Evolutionary conservation across 805 yeast genomes (phyloP), one percentile per base, ranked within the genome.

Genomic region (Scheffersomyces spartinae): DNA sequence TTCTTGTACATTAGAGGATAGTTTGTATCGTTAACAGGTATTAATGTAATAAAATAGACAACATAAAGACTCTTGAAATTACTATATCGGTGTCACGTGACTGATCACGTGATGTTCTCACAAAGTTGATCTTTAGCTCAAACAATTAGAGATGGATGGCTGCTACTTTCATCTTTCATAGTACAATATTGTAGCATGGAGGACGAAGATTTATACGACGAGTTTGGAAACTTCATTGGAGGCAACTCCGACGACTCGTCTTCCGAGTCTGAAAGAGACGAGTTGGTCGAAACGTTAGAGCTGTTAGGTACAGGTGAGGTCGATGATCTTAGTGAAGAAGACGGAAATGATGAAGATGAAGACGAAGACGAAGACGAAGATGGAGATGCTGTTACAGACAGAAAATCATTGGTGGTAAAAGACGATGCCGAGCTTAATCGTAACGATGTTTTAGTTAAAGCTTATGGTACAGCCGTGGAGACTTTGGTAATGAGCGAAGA

Each of bases 141-240:
- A n/a, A n/a, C n/a, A n/a, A n/a, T n/a, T n/a, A n/a, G n/a, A n/a
- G n/a, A n/a, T n/a, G n/a, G n/a, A n/a, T n/a, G n/a, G n/a, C n/a
- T n/a, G n/a, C n/a, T n/a, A n/a, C n/a, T n/a, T n/a, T n/a, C n/a
- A n/a, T n/a, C n/a, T n/a, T n/a, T n/a, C n/a, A n/a, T n/a, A n/a
- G n/a, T n/a, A n/a, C n/a, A n/a, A n/a, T n/a, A n/a, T n/a, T n/a
- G n/a, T n/a, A 21, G 11, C 18, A 71, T 68, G 72, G 80, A 71
- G 39, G 78, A 73, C 13, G 60, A 55, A 13, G 80, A 73, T 32
- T 43, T 73, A 15, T 83, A 77, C 49, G 95, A 84, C 49, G 95
- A 84, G 48, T 78, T 78, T 46, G 88, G 88, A 23, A 78, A 78
- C 43, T 60, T 64, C 18, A 60, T 79, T 12, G 78, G 75, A 9